Evolutionary conservation across 306 rosid genomes (phyloP), one percentile per base, ranked within the genome.

Genomic region (Sesbania bispinosa): DNA sequence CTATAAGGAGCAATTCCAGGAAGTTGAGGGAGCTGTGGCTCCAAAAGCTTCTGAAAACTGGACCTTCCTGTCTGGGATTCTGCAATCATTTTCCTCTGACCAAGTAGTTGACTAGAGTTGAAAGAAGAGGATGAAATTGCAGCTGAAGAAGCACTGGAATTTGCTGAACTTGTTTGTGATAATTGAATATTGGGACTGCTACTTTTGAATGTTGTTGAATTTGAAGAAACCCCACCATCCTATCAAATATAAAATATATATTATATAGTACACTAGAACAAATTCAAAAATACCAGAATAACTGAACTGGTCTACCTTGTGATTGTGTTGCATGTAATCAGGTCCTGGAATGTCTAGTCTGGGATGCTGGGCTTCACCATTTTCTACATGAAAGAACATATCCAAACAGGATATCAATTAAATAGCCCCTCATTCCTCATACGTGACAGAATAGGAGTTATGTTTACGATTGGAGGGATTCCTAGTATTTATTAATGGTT

Each of bases 41-140:
- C 98, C 74, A 92, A 83, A 72, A 92, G 98, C 88, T 92, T 92
- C 38, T 85, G 88, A 77, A 92, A 92, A 84, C 87, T 88, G 80
- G 95, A 86, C 82, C 82, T 83, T 79, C 98, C 94, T 15, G 69
- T 69, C 75, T 85, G 92, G 69, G 93, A 70, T 74, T 86, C 93
- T 9, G 86, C 75, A 73, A 74, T 80, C 48, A 74, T 57, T 78
- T 88, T 93, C 85, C 83, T 85, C 73, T 85, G 96, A 77, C 74
- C 75, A 72, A 66, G 76, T 26, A 66, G 81, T 76, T 83, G 96
- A 77, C 71, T 27, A 35, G 92, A 80, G 78, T 77, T 87, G 78
- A 74, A 71, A 46, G 84, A 76, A 33, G 83, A 30, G 54, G 83
- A 78, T 58, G 87, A 16, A 1, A 6, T 9, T 41, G 80, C 35